Evolutionary conservation across 1,284 basidiomycete genomes (phyloP).

Genomic region (Pascua sp.): DNA sequence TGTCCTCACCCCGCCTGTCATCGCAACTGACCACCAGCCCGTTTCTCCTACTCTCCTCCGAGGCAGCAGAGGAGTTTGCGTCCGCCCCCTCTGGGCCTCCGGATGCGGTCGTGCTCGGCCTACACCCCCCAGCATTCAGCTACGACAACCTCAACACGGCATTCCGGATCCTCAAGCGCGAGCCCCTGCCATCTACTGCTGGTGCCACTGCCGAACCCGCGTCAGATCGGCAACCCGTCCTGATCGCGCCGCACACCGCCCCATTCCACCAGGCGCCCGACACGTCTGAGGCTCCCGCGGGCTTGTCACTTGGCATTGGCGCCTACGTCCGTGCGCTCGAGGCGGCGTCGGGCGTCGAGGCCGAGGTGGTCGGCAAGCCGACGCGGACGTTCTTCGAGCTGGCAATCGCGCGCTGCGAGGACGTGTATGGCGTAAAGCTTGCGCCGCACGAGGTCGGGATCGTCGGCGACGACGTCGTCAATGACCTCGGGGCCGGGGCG

Average conservation of each 20-base stretch:
- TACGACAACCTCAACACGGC: slow-evolving; percentile 62
- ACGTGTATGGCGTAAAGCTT: neutral
- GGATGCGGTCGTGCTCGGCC: slow-evolving; percentile 66
- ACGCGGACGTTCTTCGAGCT: slow-evolving; percentile 59
- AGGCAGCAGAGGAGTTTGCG: slow-evolving; percentile 58
- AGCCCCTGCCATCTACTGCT: slow-evolving; percentile 24
- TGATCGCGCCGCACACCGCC: slow-evolving; percentile 49
- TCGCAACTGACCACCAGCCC: slow-evolving; percentile 52
- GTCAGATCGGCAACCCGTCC: slow-evolving; percentile 47
- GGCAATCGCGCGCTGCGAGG: slow-evolving; percentile 55
- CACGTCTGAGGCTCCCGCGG: slow-evolving; percentile 50
- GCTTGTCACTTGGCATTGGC: slow-evolving; percentile 64
- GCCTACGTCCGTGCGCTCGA: slow-evolving; percentile 67
- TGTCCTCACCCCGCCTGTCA: slow-evolving; percentile 14
- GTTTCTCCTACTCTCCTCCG: slow-evolving; percentile 59
- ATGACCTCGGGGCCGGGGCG: slow-evolving; percentile 65
- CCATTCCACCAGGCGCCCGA: slow-evolving; percentile 60
- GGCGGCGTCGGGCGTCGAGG: slow-evolving; percentile 54
- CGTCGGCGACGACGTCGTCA: slow-evolving; percentile 64
- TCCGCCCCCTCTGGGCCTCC: slow-evolving; percentile 13
- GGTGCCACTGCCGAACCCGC: slow-evolving; percentile 35
- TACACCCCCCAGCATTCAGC: slow-evolving; percentile 57
- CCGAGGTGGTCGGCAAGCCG: slow-evolving; percentile 65
- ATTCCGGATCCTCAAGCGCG: slow-evolving; percentile 59
- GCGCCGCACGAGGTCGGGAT: slow-evolving; percentile 53